Evolutionary conservation across 305 asterid species (phyloP).

Genomic region (Fraxinus platypoda): DNA sequence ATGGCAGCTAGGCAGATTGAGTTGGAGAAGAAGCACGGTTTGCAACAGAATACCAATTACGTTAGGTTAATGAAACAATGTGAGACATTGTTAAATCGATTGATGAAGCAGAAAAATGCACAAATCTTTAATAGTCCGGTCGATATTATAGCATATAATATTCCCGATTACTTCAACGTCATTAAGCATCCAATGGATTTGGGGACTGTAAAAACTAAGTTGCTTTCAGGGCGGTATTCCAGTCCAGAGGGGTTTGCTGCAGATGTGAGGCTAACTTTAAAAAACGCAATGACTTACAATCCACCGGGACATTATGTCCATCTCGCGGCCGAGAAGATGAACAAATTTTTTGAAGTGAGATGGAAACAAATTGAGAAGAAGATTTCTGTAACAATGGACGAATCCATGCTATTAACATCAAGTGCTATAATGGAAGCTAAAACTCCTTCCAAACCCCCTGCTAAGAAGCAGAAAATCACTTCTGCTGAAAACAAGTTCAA

Average conservation of each 20-base stretch:
- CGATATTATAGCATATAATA: constrained; percentile 47
- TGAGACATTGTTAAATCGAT: constrained; percentile 41
- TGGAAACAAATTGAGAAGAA: constrained; percentile 61
- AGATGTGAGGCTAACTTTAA: constrained; percentile 85
- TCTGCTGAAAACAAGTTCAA: constrained; percentile 38
- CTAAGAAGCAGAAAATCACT: constrained; percentile 52
- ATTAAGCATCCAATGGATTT: constrained; percentile 92
- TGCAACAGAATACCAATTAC: constrained; percentile 29
- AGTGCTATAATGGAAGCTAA: constrained; percentile 45
- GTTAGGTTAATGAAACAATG: constrained; percentile 58
- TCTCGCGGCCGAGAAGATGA: constrained; percentile 47
- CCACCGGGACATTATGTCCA: constrained; percentile 59
- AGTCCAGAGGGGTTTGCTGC: constrained; percentile 63
- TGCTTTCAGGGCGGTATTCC: constrained; percentile 48
- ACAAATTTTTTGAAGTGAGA: constrained; percentile 54
- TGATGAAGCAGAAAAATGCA: constrained; percentile 53
- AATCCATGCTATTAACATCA: constrained; percentile 38
- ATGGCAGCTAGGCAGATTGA: constrained; percentile 34
- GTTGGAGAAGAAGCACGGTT: constrained; percentile 33
- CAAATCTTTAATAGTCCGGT: constrained; percentile 69
- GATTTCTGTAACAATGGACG: constrained; percentile 39
- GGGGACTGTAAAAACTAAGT: constrained; percentile 62
- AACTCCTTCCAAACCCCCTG: constrained; percentile 41
- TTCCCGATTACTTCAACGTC: constrained; percentile 61
- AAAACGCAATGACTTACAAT: constrained; percentile 76